phyloP scores from a whole-genome alignment of 2,329 filamentous ascomycete species.

The Xylaria digitata region DNA sequence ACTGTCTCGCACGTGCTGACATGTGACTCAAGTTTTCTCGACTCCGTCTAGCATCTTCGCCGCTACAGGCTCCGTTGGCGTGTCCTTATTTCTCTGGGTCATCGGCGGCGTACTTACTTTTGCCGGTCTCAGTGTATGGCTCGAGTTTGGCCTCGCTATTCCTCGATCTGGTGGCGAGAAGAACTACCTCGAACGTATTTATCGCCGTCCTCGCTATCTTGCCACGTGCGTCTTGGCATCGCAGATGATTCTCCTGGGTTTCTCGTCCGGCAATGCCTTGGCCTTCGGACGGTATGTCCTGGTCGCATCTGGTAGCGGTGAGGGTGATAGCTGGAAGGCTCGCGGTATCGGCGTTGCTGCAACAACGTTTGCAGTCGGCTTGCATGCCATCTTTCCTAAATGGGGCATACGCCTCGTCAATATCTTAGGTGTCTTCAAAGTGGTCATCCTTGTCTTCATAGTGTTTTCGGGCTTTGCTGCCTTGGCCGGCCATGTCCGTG shows the following conservation, averaged over 20 bases:
- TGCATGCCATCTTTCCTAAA: slow-evolving; percentile 66
- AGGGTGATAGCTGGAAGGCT: slow-evolving; percentile 64
- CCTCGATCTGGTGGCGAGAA: slow-evolving; percentile 73
- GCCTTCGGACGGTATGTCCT: slow-evolving; percentile 70
- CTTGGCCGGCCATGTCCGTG: slow-evolving; percentile 60
- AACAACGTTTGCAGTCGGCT: slow-evolving; percentile 63
- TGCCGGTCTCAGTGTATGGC: slow-evolving; percentile 69
- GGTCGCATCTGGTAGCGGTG: slow-evolving; percentile 61
- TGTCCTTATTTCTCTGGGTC: slow-evolving; percentile 54
- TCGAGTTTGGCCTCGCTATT: slow-evolving; percentile 72
- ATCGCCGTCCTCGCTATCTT: slow-evolving; percentile 67
- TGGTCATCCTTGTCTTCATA: slow-evolving; percentile 69
- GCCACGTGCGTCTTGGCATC: slow-evolving; percentile 69
- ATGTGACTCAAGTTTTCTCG: slow-evolving; percentile 59
- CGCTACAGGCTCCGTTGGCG: slow-evolving; percentile 63
- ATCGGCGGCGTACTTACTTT: slow-evolving; percentile 65
- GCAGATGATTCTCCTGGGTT: slow-evolving; percentile 71
- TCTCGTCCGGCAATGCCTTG: slow-evolving; percentile 68
- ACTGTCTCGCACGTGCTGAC: slow-evolving; percentile 7
- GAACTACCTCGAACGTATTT: slow-evolving; percentile 74
- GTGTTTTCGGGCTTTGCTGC: slow-evolving; percentile 70
- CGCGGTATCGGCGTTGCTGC: slow-evolving; percentile 67
- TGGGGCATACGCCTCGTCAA: slow-evolving; percentile 71
- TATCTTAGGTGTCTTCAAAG: slow-evolving; percentile 69
- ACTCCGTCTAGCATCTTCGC: slow-evolving; percentile 65